Evolutionary conservation across 371 early-diverging fungal genomes (phyloP).

Genomic region (Rhizopus sp.): DNA sequence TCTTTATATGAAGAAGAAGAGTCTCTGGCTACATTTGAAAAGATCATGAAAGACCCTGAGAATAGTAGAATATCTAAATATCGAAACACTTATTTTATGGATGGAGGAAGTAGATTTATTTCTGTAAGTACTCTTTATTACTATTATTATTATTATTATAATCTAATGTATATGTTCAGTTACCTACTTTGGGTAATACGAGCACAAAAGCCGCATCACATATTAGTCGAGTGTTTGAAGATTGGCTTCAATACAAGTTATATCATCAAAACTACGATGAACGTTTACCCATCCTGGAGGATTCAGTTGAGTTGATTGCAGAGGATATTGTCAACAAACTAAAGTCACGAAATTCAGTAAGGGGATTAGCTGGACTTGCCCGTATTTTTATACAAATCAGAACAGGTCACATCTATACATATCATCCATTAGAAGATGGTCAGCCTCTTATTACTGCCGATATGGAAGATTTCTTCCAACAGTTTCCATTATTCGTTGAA

Average conservation of each 20-base stretch:
- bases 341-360: slow-evolving; percentile 21
- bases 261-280: slow-evolving; percentile 26
- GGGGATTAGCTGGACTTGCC: slow-evolving; percentile 27
- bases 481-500: slow-evolving; percentile 40
- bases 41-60: slow-evolving; percentile 29
- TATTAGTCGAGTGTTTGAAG: slow-evolving; percentile 39
- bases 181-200: slow-evolving; percentile 38
- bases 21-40: slow-evolving; percentile 11
- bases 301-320: slow-evolving; percentile 35
- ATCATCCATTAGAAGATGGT: slow-evolving; percentile 36
- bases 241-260: slow-evolving; percentile 38
- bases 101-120: slow-evolving; percentile 40
- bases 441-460: slow-evolving; percentile 34
- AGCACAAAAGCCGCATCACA: slow-evolving; percentile 37
- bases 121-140: slow-evolving; percentile 26
- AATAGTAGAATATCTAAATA: slow-evolving; percentile 28
- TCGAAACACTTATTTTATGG: slow-evolving; percentile 40
- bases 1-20: slow-evolving; percentile 3
- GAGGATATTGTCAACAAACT: slow-evolving; percentile 36
- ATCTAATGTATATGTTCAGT: slow-evolving; percentile 10
- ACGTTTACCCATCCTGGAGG: slow-evolving; percentile 35
- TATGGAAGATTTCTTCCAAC: slow-evolving; percentile 42
- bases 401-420: slow-evolving; percentile 34
- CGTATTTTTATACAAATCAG: slow-evolving; percentile 29
- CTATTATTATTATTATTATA: neutral